Conservation (phyloP, 495 filamentous ascomycete genomes). For the Aspergillus affinis region DNA sequence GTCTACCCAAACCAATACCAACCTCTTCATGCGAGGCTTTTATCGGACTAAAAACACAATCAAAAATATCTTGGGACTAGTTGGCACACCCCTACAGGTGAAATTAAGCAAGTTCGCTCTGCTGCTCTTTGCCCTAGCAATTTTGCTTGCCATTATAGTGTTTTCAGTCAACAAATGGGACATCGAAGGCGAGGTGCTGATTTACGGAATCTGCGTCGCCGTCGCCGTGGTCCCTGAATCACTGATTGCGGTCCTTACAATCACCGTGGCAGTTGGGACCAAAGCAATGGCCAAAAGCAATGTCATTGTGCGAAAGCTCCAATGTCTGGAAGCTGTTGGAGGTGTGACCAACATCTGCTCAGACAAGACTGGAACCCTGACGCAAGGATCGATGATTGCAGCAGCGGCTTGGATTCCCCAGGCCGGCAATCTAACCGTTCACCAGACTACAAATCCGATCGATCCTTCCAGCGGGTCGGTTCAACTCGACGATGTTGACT, state of each 20-base stretch:
- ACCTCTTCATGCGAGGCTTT: slow-evolving; percentile 58
- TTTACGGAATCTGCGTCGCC: slow-evolving; percentile 76
- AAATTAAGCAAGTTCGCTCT: slow-evolving; percentile 78
- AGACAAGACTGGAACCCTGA: slow-evolving; percentile 84
- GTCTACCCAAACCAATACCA: slow-evolving; percentile 60
- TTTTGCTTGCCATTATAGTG: slow-evolving; percentile 75
- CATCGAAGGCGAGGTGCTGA: slow-evolving; percentile 68
- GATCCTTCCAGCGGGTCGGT: slow-evolving; percentile 66
- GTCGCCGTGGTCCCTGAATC: slow-evolving; percentile 76
- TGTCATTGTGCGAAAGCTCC: slow-evolving; percentile 77
- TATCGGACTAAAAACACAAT: slow-evolving; percentile 57
- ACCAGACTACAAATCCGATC: slow-evolving; percentile 53
- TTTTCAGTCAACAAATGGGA: slow-evolving; percentile 74
- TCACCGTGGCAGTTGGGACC: slow-evolving; percentile 69
- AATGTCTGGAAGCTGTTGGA: slow-evolving; percentile 78
- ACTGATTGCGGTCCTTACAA: slow-evolving; percentile 70
- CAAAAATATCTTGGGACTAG: slow-evolving; percentile 67
- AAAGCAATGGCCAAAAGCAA: slow-evolving; percentile 75
- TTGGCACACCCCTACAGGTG: slow-evolving; percentile 79
- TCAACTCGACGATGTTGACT: slow-evolving; percentile 37
- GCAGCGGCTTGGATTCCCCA: slow-evolving; percentile 75
- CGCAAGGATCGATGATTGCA: slow-evolving; percentile 75
- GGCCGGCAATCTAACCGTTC: slow-evolving; percentile 55
- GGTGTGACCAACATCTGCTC: slow-evolving; percentile 88
- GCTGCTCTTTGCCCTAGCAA: slow-evolving; percentile 69